Conservation (phyloP, 371 early-diverging fungal genomes). For the Funneliformis caledonium region DNA sequence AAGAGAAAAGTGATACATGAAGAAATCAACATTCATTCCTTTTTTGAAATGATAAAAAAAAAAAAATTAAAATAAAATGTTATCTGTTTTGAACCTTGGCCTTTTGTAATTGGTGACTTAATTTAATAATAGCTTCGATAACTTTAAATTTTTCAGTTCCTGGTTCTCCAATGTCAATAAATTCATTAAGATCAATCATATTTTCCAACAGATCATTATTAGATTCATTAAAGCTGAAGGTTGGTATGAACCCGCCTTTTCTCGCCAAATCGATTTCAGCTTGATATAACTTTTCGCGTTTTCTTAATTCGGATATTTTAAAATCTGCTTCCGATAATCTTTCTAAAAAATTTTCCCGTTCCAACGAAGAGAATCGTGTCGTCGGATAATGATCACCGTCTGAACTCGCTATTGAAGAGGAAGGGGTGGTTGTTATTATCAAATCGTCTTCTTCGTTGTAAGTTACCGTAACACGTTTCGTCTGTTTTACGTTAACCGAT, state of each 20-base stretch:
- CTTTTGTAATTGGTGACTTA: conserved; percentile 32
- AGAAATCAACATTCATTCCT: not conserved
- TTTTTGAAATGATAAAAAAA: not conserved
- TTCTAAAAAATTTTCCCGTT: conserved; percentile 21
- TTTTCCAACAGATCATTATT: not conserved
- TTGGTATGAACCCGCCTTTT: conserved; percentile 14
- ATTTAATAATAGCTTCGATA: conserved; percentile 11
- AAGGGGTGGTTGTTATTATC: not conserved
- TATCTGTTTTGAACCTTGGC: conserved; percentile 22
- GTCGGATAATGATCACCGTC: not conserved
- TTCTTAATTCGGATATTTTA: conserved; percentile 29
- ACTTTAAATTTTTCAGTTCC: conserved; percentile 31
- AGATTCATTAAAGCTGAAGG: not conserved
- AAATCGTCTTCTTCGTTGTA: not conserved
- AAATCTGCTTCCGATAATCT: conserved; percentile 7
- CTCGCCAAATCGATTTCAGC: conserved; percentile 30
- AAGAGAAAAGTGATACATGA: not conserved
- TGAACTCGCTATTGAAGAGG: not conserved
- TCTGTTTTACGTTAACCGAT: no score
- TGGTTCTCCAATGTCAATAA: not conserved
- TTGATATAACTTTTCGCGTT: conserved; percentile 30
- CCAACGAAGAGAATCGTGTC: not conserved
- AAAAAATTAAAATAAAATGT: not conserved
- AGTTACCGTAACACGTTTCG: not conserved
- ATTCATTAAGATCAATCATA: conserved; percentile 18